A percentile compares a stretch with the other conserved stretches of the same genome.
Evolutionary conservation across 176 grass and related monocot genomes (phyloP).

Genomic region (Cenchrus fungigraminus): DNA sequence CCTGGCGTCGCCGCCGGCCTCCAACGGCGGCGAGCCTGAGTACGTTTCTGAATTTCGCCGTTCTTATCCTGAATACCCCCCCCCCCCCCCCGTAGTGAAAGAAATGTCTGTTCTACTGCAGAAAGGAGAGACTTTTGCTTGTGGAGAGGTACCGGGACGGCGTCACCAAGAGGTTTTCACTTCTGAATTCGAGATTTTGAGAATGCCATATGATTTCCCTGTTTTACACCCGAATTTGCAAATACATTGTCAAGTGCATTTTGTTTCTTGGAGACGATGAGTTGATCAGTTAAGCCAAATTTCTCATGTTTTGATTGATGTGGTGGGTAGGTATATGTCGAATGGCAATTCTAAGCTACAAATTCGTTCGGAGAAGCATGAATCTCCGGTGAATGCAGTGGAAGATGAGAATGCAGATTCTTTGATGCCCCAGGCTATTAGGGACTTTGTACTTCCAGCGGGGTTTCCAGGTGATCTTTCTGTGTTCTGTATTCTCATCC

Average conservation of each 20-base stretch:
- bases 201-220: background rate
- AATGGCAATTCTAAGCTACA: slow-evolving; percentile 55
- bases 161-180: slow-evolving; percentile 63
- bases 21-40: slow-evolving; percentile 31
- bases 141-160: slow-evolving; percentile 80
- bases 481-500: background rate
- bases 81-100: background rate
- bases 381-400: slow-evolving; percentile 8
- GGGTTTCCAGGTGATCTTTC: slow-evolving; percentile 77
- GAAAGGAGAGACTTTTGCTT: slow-evolving; percentile 57
- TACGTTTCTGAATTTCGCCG: slow-evolving; percentile 16
- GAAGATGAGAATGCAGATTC: slow-evolving; percentile 37
- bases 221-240: background rate
- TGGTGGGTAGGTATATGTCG: slow-evolving; percentile 58
- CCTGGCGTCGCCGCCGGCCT: slow-evolving; percentile 11
- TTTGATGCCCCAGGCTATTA: slow-evolving; percentile 49
- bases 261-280: background rate
- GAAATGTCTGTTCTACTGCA: slow-evolving; percentile 5
- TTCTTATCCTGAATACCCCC: background rate
- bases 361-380: slow-evolving; percentile 45
- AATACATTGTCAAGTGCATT: background rate
- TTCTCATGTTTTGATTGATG: slow-evolving; percentile 2
- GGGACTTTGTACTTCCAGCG: slow-evolving; percentile 72
- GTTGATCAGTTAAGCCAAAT: background rate
- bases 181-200: slow-evolving; percentile 1